Conservation (phyloP, 805 yeast species). For the Tetrapisispora iriomotensis region DNA sequence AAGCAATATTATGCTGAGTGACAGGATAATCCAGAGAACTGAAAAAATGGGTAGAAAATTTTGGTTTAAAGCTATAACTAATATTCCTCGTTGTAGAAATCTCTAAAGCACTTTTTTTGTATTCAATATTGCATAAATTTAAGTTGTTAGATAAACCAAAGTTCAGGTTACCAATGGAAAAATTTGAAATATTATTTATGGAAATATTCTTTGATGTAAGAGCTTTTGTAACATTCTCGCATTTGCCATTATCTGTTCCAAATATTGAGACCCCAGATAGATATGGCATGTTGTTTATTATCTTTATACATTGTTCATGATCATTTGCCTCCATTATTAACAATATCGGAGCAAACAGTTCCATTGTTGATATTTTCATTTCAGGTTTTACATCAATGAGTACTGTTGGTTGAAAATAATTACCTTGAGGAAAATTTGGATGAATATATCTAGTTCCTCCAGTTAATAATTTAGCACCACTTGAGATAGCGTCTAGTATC, state of each 20-base stretch:
- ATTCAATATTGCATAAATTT: conserved; percentile 96
- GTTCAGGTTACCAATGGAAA: conserved; percentile 88
- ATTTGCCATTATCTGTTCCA: conserved; percentile 47
- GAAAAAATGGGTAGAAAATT: too few relatives aligned
- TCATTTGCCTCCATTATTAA: conserved; percentile 62
- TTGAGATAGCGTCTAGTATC: conserved; percentile 59
- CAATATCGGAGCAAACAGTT: conserved; percentile 89
- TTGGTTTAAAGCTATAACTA: too few relatives aligned
- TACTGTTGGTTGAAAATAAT: conserved; percentile 84
- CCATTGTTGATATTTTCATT: conserved; percentile 76
- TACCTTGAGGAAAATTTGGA: conserved; percentile 93
- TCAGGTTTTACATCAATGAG: conserved; percentile 66
- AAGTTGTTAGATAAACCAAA: conserved; percentile 90
- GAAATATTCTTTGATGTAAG: conserved; percentile 86
- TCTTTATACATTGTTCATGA: conserved; percentile 57
- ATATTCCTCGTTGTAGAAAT: too few relatives aligned
- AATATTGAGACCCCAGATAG: conserved; percentile 91
- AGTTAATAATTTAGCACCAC: conserved; percentile 65
- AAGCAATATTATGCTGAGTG: too few relatives aligned
- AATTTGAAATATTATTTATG: conserved; percentile 94
- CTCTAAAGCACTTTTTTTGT: too few relatives aligned
- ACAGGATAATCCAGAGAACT: too few relatives aligned
- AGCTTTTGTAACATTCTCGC: conserved; percentile 51
- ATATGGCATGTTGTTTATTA: conserved; percentile 77
- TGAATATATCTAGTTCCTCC: conserved; percentile 82